Percentiles rank a stretch among this genome's conserved stretches.
These are phyloP conservation scores for Hypoxylon sp. DNA, from an alignment of 2,329 filamentous ascomycete genomes.

Conservation along the genomic window DNA sequence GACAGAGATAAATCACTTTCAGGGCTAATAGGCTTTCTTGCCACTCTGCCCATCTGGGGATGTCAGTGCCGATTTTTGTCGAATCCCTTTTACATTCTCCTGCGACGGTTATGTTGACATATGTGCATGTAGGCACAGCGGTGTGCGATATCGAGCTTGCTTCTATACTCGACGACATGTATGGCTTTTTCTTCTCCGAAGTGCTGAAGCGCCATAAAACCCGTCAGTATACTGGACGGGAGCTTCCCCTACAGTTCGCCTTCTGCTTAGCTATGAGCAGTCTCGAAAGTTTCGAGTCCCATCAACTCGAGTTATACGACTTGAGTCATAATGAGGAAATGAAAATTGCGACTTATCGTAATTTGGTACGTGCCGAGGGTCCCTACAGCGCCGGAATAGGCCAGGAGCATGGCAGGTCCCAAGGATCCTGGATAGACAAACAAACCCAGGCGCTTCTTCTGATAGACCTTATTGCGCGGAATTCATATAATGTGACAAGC, in stretches of 20 bases:
- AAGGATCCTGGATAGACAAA: constrained; percentile 34
- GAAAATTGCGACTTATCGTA: no score
- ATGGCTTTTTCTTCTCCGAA: constrained; percentile 15
- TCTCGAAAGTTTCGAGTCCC: constrained; percentile 19
- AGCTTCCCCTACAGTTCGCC: constrained; percentile 37
- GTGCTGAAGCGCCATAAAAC: no score
- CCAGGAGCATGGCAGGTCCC: constrained; percentile 29
- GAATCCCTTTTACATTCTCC: background rate
- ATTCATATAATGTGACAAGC: constrained; percentile 17
- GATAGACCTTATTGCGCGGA: constrained; percentile 26
- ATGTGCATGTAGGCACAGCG: constrained; percentile 25
- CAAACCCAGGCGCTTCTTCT: constrained; percentile 42
- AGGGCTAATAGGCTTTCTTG: constrained; percentile 37
- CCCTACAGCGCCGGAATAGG: background rate
- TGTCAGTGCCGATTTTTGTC: constrained; percentile 32
- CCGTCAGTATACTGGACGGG: background rate
- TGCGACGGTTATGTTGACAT: constrained; percentile 7
- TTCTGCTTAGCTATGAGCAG: constrained; percentile 39
- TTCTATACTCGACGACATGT: constrained; percentile 31
- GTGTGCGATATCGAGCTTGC: constrained; percentile 17
- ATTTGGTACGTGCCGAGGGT: no score
- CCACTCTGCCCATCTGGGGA: constrained; percentile 45
- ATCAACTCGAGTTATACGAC: background rate
- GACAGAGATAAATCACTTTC: constrained; percentile 32
- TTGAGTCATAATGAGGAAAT: background rate